Evolutionary conservation across 768 basidiomycete genomes (phyloP), one percentile per base, ranked within the genome.

Genomic region (Lactifluus echinatus): DNA sequence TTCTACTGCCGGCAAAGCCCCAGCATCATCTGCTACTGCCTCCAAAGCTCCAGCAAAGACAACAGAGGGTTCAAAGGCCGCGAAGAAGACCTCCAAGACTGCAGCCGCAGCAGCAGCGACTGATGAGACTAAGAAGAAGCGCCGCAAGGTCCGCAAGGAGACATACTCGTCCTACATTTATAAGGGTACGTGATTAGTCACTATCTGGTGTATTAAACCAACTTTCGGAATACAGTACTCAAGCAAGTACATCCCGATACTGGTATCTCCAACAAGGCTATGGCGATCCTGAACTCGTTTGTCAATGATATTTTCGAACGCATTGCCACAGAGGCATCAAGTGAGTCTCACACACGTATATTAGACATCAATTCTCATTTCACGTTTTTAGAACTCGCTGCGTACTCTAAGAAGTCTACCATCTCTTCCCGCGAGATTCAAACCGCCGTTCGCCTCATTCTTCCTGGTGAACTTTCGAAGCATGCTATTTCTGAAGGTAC

Each of bases 391-490:
- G 89, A 95, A 75, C 92, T 98, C 67, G 93, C 94, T 55, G 82
- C 91, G 1, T 98, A 98, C 80, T 96, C 94, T 55, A 95, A 97
- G 83, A 95, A 96, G 75, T 96, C 95, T 3, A 97, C 95, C 43
- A 98, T 98, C 72, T 95, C 94, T 19, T 96, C 93, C 23, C 89
- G 95, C 58, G 95, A 98, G 74, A 98, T 98, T 68, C 95, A 97
- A 74, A 98, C 95, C 29, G 81, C 90, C 39, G 94, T 96, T 50
- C 88, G 94, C 56, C 80, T 95, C 44, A 96, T 98, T 68, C 85
- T 98, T 26, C 93, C 94, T 59, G 95, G 93, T 74, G 94, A 97
- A 75, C 83, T 98, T 43, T 89, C 93, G 68, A 98, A 98, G 79
- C 95, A 98, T 70, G 95, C 95, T 54, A 96, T 97, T 72, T 95